phyloP scores from a whole-genome alignment of 352 stramenopile species.

The Phytophthora pini region DNA sequence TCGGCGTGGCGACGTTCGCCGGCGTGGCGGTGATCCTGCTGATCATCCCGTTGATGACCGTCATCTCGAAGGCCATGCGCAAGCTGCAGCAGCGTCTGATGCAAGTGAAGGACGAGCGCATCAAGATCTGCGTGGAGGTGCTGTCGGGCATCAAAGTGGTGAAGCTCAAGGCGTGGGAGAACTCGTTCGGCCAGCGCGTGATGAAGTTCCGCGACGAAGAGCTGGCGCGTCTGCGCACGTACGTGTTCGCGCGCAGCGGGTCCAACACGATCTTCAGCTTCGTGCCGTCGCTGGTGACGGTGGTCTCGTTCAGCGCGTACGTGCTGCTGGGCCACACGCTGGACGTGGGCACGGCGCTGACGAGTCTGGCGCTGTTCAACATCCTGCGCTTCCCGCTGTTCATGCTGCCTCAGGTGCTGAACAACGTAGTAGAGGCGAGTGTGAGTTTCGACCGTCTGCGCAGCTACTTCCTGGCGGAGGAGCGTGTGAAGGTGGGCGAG shows the following conservation, averaged over 20 bases:
- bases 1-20: slow-evolving; percentile 88
- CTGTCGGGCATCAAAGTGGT: slow-evolving; percentile 63
- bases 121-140: slow-evolving; percentile 89
- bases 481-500: slow-evolving; percentile 70
- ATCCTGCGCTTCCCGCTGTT: slow-evolving; percentile 70
- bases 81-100: slow-evolving; percentile 87
- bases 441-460: slow-evolving; percentile 58
- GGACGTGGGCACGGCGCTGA: slow-evolving; percentile 59
- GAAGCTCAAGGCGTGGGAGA: slow-evolving; percentile 63
- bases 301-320: slow-evolving; percentile 61
- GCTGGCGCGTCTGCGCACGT: slow-evolving; percentile 76
- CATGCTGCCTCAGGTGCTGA: slow-evolving; percentile 60
- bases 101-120: slow-evolving; percentile 90
- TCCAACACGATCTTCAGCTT: slow-evolving; percentile 69
- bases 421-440: slow-evolving; percentile 37
- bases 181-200: slow-evolving; percentile 64
- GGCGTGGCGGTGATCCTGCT: slow-evolving; percentile 94
- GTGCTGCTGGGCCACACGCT: slow-evolving; percentile 64
- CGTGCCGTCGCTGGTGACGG: slow-evolving; percentile 56
- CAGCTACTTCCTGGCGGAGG: slow-evolving; percentile 74
- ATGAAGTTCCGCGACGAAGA: slow-evolving; percentile 75
- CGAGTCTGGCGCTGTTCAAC: slow-evolving; percentile 69
- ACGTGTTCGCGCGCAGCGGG: slow-evolving; percentile 50
- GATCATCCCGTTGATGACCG: slow-evolving; percentile 90
- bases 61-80: slow-evolving; percentile 90